Percentiles rank a stretch among this genome's conserved stretches.
These are phyloP conservation scores for Solanum sejunctum DNA, from an alignment of 257 asterid species.

Conservation along the genomic window DNA sequence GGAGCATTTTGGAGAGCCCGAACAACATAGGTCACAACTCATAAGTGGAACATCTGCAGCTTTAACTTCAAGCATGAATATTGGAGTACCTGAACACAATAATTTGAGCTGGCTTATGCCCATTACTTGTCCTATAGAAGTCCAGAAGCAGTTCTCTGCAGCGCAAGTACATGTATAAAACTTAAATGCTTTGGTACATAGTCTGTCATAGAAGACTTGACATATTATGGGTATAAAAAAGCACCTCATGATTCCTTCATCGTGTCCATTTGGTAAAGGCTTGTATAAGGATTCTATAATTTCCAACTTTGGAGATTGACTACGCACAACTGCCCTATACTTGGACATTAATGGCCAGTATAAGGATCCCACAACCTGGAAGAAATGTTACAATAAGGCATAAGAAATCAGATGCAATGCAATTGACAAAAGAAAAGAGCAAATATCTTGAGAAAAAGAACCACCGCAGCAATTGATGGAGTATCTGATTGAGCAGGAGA, in stretches of 20 bases:
- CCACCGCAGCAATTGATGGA: slow-evolving; percentile 94
- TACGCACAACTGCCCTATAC: slow-evolving; percentile 87
- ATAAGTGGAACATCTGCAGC: not conserved
- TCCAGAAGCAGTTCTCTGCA: slow-evolving; percentile 86
- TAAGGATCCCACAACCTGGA: slow-evolving; percentile 86
- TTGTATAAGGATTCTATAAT: slow-evolving; percentile 75
- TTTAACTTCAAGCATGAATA: not conserved
- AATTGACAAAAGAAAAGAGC: not conserved
- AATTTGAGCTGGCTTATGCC: slow-evolving; percentile 68
- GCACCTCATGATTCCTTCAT: slow-evolving; percentile 86
- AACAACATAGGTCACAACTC: not conserved
- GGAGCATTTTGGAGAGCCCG: not conserved
- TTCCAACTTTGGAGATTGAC: slow-evolving; percentile 74
- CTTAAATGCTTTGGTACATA: not conserved
- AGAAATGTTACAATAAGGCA: not conserved
- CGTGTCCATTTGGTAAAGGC: slow-evolving; percentile 74
- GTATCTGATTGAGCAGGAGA: slow-evolving; percentile 72
- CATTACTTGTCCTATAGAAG: slow-evolving; percentile 59
- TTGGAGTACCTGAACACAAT: slow-evolving; percentile 70
- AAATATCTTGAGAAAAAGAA: slow-evolving; percentile 11
- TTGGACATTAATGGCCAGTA: slow-evolving; percentile 88
- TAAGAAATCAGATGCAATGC: not conserved
- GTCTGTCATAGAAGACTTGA: not conserved
- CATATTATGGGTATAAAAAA: not conserved
- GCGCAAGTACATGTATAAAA: slow-evolving; percentile 8